These are phyloP conservation scores for Fomitopsis schrenkii DNA, from an alignment of 1,284 basidiomycete species.

Conservation along the genomic window DNA sequence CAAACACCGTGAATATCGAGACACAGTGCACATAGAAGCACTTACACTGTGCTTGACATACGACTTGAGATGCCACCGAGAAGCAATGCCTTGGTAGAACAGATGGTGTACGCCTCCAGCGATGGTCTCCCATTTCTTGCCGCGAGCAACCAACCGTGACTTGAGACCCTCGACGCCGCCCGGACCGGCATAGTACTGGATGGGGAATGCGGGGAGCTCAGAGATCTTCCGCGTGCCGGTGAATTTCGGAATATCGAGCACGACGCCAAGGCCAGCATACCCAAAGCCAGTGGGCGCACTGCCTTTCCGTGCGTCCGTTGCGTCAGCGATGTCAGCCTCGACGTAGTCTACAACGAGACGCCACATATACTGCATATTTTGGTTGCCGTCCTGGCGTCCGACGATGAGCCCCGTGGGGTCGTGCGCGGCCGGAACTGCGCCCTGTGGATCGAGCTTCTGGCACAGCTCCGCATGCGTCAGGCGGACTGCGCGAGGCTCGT, in stretches of 20 bases:
- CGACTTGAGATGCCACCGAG: slow-evolving; percentile 19
- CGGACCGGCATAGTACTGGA: slow-evolving; percentile 43
- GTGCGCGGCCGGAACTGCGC: slow-evolving; percentile 15
- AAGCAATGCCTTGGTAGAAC: slow-evolving; percentile 41
- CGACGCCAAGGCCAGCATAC: slow-evolving; percentile 38
- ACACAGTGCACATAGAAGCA: neutral
- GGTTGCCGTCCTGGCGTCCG: slow-evolving; percentile 10
- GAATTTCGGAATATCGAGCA: slow-evolving; percentile 38
- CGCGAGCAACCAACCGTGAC: slow-evolving; percentile 38
- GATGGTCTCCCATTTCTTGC: slow-evolving; percentile 47
- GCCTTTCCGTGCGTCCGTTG: slow-evolving; percentile 13
- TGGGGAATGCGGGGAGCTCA: slow-evolving; percentile 45
- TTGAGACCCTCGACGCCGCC: slow-evolving; percentile 34
- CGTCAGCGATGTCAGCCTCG: slow-evolving; percentile 24
- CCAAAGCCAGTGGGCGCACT: slow-evolving; percentile 15
- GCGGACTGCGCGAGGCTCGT: slow-evolving; percentile 45
- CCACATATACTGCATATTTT: slow-evolving; percentile 23
- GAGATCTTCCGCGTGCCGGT: slow-evolving; percentile 43
- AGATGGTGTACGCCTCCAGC: slow-evolving; percentile 51
- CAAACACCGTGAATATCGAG: neutral
- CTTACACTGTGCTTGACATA: slow-evolving; percentile 45
- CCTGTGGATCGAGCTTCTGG: slow-evolving; percentile 19
- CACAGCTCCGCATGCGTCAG: slow-evolving; percentile 37
- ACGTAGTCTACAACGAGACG: slow-evolving; percentile 28
- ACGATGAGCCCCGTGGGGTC: slow-evolving; percentile 23